These are phyloP conservation scores for Phascolomyces articulosus DNA, from an alignment of 371 early-diverging fungal species.

Conservation along the genomic window DNA sequence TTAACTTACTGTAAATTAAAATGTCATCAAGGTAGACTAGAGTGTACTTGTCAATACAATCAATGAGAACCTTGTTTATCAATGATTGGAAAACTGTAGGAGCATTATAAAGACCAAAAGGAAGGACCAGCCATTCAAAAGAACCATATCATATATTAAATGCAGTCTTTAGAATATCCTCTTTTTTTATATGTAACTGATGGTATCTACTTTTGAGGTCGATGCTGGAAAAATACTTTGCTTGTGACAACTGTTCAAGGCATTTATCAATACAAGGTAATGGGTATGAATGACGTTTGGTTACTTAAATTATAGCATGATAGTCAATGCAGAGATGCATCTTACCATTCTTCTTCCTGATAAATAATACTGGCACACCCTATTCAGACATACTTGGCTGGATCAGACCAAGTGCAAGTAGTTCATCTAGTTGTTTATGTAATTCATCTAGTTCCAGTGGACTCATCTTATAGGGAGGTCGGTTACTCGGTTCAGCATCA, in stretches of 20 bases:
- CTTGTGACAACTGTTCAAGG: slow-evolving; percentile 38
- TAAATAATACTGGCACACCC: too few species aligned
- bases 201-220: slow-evolving; percentile 51
- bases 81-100: slow-evolving; percentile 48
- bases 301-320: slow-evolving; percentile 45
- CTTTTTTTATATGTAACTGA: slow-evolving; percentile 28
- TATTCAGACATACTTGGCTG: too few species aligned
- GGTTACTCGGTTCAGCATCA: too few species aligned
- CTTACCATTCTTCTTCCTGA: slow-evolving; percentile 54
- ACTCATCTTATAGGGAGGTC: too few species aligned
- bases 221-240: slow-evolving; percentile 38
- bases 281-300: slow-evolving; percentile 39
- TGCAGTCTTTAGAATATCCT: slow-evolving; percentile 25
- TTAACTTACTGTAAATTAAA: slow-evolving; percentile 48
- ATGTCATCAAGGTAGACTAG: slow-evolving; percentile 64
- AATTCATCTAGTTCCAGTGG: too few species aligned
- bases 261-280: slow-evolving; percentile 52
- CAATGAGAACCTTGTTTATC: slow-evolving; percentile 40
- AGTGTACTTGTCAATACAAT: slow-evolving; percentile 36
- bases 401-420: too few species aligned
- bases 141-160: slow-evolving; percentile 42
- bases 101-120: slow-evolving; percentile 52
- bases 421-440: too few species aligned
- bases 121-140: slow-evolving; percentile 51
- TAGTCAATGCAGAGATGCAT: slow-evolving; percentile 44